phyloP scores from a whole-genome alignment of 257 asterid species.

The Rehmannia glutinosa region DNA sequence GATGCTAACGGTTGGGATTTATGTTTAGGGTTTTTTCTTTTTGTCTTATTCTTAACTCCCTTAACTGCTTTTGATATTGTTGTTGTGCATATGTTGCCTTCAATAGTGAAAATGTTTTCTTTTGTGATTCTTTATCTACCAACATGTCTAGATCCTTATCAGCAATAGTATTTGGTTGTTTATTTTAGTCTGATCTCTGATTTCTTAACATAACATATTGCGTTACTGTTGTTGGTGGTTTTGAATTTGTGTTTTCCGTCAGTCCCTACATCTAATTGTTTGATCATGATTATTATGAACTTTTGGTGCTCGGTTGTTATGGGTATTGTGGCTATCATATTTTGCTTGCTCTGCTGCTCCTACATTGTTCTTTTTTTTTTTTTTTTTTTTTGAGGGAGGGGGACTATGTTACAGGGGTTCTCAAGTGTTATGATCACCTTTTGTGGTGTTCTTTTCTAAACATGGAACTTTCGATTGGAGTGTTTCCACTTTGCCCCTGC shows the following conservation, averaged over 20 bases:
- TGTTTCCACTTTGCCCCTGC: background rate
- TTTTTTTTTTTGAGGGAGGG: too few species aligned
- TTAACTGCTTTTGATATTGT: background rate
- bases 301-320: background rate
- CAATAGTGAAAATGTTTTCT: background rate
- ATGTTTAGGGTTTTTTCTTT: background rate
- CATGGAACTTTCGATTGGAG: background rate
- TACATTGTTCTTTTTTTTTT: background rate
- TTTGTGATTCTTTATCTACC: background rate
- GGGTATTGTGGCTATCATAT: background rate
- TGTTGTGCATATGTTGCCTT: background rate
- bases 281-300: background rate
- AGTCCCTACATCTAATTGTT: background rate
- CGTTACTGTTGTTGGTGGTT: too few species aligned
- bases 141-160: background rate
- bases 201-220: too few species aligned
- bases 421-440: background rate
- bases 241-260: too few species aligned
- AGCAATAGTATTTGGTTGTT: background rate
- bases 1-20: background rate
- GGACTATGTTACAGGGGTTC: background rate
- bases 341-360: conserved; percentile 3
- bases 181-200: background rate
- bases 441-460: background rate
- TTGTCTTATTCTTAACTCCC: background rate